Conservation (phyloP, 1,284 basidiomycete species). For the Hymenochaete sp. region DNA sequence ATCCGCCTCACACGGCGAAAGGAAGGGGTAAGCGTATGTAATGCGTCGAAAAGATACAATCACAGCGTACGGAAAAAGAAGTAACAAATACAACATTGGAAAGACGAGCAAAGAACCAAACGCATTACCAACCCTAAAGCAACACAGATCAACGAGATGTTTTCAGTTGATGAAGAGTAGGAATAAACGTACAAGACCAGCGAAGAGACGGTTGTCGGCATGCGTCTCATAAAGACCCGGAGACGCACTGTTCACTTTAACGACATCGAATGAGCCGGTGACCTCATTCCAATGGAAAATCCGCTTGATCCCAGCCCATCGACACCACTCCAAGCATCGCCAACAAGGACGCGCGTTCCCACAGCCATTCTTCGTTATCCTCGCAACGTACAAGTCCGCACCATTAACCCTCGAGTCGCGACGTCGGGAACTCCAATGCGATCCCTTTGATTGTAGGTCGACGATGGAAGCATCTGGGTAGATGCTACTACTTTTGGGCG, state of each 20-base stretch:
- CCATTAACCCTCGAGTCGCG: conserved; percentile 40
- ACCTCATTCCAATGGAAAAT: conserved; percentile 46
- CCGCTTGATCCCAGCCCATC: conserved; percentile 49
- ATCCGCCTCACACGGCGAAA: no score
- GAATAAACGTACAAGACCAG: conserved; percentile 30
- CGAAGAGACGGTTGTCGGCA: conserved; percentile 37
- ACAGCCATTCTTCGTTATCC: conserved; percentile 40
- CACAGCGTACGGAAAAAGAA: conserved; percentile 2
- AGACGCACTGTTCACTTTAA: conserved; percentile 41
- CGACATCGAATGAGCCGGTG: conserved; percentile 37
- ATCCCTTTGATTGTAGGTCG: conserved; percentile 20
- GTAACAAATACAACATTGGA: conserved; percentile 3
- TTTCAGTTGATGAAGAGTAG: background rate
- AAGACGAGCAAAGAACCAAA: no score
- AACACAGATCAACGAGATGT: background rate
- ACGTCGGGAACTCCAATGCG: conserved; percentile 31
- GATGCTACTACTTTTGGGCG: background rate
- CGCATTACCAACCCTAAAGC: conserved; percentile 15
- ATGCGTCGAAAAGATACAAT: background rate
- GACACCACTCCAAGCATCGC: conserved; percentile 47
- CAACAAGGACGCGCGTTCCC: conserved; percentile 45
- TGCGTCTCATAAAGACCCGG: conserved; percentile 38
- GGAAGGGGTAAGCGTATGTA: background rate
- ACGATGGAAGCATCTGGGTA: background rate
- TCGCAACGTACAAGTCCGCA: conserved; percentile 47